Percentiles rank a stretch among this genome's conserved stretches.
phyloP scores from a whole-genome alignment of 2,329 filamentous ascomycete species.

The Calonectria hawksworthii region DNA sequence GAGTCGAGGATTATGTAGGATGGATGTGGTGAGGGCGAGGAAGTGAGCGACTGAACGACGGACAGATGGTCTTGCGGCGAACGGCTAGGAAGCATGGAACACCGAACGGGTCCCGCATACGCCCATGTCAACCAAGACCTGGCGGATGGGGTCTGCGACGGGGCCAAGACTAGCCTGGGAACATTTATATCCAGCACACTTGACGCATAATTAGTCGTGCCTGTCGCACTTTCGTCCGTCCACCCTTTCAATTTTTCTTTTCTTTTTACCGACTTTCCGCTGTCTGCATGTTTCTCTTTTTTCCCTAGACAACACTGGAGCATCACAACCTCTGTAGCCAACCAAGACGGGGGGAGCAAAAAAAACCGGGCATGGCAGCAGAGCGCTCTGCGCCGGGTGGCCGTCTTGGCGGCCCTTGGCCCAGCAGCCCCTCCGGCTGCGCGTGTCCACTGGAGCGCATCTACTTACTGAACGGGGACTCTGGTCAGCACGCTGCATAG shows the following conservation, averaged over 20 bases:
- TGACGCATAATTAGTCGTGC: background rate
- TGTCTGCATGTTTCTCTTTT: background rate
- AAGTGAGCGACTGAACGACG: background rate
- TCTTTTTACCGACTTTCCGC: background rate
- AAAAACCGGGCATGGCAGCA: background rate
- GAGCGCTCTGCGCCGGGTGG: background rate
- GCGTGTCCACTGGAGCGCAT: slow-evolving; percentile 16
- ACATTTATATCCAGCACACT: slow-evolving; percentile 1
- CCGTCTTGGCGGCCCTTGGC: background rate
- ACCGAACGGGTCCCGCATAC: slow-evolving; percentile 2
- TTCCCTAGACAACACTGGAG: background rate
- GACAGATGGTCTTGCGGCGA: slow-evolving; percentile 8
- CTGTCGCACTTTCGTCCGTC: background rate
- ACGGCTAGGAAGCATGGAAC: slow-evolving; percentile 8
- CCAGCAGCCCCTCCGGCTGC: background rate
- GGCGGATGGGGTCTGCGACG: background rate
- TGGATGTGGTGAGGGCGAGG: background rate
- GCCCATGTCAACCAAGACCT: background rate
- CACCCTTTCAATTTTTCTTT: background rate
- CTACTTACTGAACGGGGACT: background rate
- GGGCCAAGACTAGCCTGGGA: background rate
- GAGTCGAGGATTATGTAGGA: background rate
- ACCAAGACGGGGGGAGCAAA: background rate
- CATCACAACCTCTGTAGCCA: background rate
- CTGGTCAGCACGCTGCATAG: slow-evolving; percentile 21